Base-by-base conservation (phyloP, 2,329 filamentous ascomycete species). In the Fusarium acutatum region DNA sequence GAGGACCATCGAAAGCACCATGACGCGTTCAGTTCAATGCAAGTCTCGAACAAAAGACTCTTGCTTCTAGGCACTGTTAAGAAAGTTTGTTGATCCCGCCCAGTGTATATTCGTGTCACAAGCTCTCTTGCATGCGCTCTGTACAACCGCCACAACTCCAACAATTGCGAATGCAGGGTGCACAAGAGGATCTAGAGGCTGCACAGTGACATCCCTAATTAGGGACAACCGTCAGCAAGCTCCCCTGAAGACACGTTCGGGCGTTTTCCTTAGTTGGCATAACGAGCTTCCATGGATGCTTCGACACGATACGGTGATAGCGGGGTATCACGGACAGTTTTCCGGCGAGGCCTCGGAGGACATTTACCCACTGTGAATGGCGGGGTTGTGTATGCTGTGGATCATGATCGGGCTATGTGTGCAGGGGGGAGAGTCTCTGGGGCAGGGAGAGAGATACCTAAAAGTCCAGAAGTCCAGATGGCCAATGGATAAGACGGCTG, bases 211-310 rank as follows among this genome's bases (percentile, higher is more conserved):
- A 71, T 73, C 41, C 52, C 54, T 49, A 44, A 62, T 60, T 70
- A 38, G 53, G 69, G 32, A 66, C 59, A 54, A 49, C 69, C 72
- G 38, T 73, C 62, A 63, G 50, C 49, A 50, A 53, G 37, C 61
- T 64, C 61, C 69, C 61, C 59, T 77, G 66, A 66, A 40, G 67
- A 65, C 40, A 46, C 26, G 41, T 59, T 57, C 69, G 72, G 67
- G 60, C 61, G 69, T 72, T 73, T 78, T 67, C 71, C 76, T 41
- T 60, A 78, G 74, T 67, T 50, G 76, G 76, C 66, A 74, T 73
- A 67, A 69, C 52, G 76, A 72, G 76, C 76, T 78, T 78, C 76
- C 67, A 78, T 67, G 53, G 52, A 71, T 70, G 72, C 75, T 78
- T 78, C 76, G 64, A 78, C 67, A 76, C 40, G 40, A 58, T 58